phyloP scores from a whole-genome alignment of 495 filamentous ascomycete species.

The Aspergillus nanangensis region DNA sequence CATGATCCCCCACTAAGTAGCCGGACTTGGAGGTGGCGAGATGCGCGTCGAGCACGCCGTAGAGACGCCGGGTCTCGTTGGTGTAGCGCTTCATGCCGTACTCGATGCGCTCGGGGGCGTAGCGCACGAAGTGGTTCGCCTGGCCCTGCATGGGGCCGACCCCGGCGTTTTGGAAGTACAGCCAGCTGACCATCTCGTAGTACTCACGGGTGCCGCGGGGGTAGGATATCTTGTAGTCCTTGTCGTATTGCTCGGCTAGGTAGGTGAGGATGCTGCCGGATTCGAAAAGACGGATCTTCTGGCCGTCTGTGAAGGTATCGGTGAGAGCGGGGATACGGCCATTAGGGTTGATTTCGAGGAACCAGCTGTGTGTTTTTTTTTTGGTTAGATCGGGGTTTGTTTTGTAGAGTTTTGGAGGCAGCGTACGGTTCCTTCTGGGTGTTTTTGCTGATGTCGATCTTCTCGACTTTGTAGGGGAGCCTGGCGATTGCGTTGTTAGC shows the following conservation, averaged over 20 bases:
- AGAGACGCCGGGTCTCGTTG: conserved; percentile 77
- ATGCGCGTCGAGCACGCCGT: conserved; percentile 71
- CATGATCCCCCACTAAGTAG: conserved; percentile 74
- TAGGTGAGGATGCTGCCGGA: conserved; percentile 85
- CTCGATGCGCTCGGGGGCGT: conserved; percentile 80
- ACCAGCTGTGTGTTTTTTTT: conserved; percentile 50
- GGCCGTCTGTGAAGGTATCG: conserved; percentile 68
- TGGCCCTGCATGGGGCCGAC: conserved; percentile 93
- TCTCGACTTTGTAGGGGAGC: conserved; percentile 58
- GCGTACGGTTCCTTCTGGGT: conserved; percentile 70
- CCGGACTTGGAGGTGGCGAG: conserved; percentile 58
- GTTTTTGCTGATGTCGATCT: conserved; percentile 67
- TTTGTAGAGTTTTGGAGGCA: too few species aligned
- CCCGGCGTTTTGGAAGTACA: conserved; percentile 69
- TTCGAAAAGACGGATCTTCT: conserved; percentile 75
- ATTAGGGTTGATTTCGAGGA: conserved; percentile 89
- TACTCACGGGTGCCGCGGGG: conserved; percentile 68
- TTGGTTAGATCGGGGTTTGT: not conserved
- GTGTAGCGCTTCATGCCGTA: conserved; percentile 82
- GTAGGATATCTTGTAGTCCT: conserved; percentile 79
- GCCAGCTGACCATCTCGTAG: conserved; percentile 78
- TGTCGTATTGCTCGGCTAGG: conserved; percentile 74
- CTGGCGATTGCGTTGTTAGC: conserved; percentile 22
- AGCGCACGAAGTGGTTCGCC: conserved; percentile 84
- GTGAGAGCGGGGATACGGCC: conserved; percentile 92